phyloP scores from a whole-genome alignment of 805 yeast species.

The Wickerhamomyces pijperi region DNA sequence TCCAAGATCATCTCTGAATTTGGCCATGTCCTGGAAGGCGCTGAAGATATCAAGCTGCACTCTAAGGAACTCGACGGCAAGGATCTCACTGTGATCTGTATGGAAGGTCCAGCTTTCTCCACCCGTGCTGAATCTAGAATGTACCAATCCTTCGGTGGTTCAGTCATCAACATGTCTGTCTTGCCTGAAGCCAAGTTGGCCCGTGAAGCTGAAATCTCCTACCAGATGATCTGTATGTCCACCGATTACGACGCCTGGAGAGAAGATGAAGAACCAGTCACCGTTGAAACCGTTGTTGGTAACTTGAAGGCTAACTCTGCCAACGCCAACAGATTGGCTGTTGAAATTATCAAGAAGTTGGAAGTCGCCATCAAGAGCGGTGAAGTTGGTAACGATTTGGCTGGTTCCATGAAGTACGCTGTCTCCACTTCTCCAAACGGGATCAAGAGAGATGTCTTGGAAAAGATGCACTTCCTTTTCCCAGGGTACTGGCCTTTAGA shows the following conservation, averaged over 20 bases:
- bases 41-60: slow-evolving; percentile 42
- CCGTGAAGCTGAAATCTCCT: slow-evolving; percentile 91
- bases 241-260: slow-evolving; percentile 99
- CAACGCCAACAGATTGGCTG: slow-evolving; percentile 75
- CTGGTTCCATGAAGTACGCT: slow-evolving; percentile 68
- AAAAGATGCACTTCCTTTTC: slow-evolving; percentile 76
- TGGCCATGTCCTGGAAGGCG: slow-evolving; percentile 39
- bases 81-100: slow-evolving; percentile 81
- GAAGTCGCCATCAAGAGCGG: slow-evolving; percentile 51
- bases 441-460: slow-evolving; percentile 58
- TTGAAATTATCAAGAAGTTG: slow-evolving; percentile 52
- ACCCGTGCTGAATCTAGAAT: slow-evolving; percentile 92
- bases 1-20: slow-evolving; percentile 53
- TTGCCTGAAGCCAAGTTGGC: slow-evolving; percentile 97
- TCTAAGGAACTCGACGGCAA: slow-evolving; percentile 53
- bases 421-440: slow-evolving; percentile 72
- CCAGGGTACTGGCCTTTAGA: slow-evolving; percentile 80
- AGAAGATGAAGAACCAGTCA: slow-evolving; percentile 88
- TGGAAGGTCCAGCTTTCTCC: slow-evolving; percentile 98
- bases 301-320: slow-evolving; percentile 78
- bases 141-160: slow-evolving; percentile 83
- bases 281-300: slow-evolving; percentile 94
- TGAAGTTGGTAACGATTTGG: slow-evolving; percentile 56
- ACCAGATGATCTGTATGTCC: slow-evolving; percentile 98
- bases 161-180: slow-evolving; percentile 93